Evolutionary conservation across 176 grass and related monocot species (phyloP), one percentile per base, ranked within the genome.

Genomic region (Cenchrus americanus): DNA sequence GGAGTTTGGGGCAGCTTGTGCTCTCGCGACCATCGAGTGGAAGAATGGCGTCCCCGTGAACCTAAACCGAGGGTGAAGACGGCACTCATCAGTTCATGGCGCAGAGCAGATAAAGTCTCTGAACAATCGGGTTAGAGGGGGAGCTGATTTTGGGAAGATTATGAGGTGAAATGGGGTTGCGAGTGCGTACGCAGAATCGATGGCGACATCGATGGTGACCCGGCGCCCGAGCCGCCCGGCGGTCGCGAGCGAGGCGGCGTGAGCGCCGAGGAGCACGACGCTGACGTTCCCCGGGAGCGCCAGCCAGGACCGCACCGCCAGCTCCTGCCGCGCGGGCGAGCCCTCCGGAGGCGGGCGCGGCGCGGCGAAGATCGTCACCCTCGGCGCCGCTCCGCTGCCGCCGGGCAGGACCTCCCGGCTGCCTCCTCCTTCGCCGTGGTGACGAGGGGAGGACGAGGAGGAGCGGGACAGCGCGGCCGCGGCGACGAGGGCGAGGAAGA

Each of bases 271-370:
- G 52, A 98, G 96, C 58, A 95, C 89, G 68, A 93, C 87, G 54
- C 75, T 46, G 71, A 90, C 89, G 60, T 92, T 85, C 37, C 75
- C 77, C 11, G 87, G 87, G 18, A 98, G 87, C 22, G 91, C 91
- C 60, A 95, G 80, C 96, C 96, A 98, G 22, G 96, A 98, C 6
- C 89, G 82, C 78, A 95, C 84, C 15, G 96, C 96, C 77, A 90
- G 80, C 62, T 98, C 92, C 85, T 95, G 91, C 77, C 83, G 71
- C 27, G n/a, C 73, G 10, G 66, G 69, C 34, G 82, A 90, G 50
- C 79, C 67, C 7, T 87, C 78, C 53, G 69, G 69, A 41, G 79
- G 59, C 2, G 64, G 80, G 7, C 30, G 80, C 44, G 83, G 91
- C 5, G 87, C 91, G 0, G 96, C 76, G 59, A 95, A 93, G 27